These are phyloP conservation scores for Biscogniauxia marginata DNA, from an alignment of 2,329 filamentous ascomycete species.

Conservation along the genomic window DNA sequence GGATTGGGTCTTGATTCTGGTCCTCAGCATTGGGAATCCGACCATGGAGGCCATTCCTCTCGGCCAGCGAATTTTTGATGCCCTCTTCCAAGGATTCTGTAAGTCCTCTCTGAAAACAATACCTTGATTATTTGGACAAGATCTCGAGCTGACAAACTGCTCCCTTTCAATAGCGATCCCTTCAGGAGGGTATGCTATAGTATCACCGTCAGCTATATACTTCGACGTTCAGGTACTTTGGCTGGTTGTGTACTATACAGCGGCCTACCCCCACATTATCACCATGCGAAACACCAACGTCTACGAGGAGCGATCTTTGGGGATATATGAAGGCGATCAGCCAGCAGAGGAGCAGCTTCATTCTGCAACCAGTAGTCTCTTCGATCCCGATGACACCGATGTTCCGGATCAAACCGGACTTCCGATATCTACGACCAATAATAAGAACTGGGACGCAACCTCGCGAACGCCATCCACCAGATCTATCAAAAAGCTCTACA, in stretches of 20 bases:
- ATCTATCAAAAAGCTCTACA: conserved; percentile 20
- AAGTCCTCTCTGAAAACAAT: conserved; percentile 21
- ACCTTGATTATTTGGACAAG: not conserved
- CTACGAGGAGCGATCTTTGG: conserved; percentile 68
- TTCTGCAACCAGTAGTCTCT: conserved; percentile 20
- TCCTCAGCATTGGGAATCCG: conserved; percentile 52
- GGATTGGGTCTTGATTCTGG: conserved; percentile 52
- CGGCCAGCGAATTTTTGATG: conserved; percentile 48
- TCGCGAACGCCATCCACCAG: conserved; percentile 17
- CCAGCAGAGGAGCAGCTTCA: conserved; percentile 23
- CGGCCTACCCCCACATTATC: conserved; percentile 61
- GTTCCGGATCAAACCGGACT: conserved; percentile 27
- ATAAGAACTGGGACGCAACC: conserved; percentile 16
- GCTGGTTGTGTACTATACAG: conserved; percentile 66
- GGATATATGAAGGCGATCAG: conserved; percentile 47
- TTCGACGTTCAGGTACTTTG: conserved; percentile 61
- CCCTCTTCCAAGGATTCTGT: conserved; percentile 49
- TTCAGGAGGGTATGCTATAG: conserved; percentile 54
- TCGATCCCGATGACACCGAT: conserved; percentile 33
- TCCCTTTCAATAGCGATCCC: conserved; percentile 39
- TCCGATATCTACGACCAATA: conserved; percentile 5
- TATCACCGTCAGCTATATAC: conserved; percentile 46
- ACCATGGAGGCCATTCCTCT: conserved; percentile 43
- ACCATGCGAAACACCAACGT: conserved; percentile 68
- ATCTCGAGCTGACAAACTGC: conserved; percentile 9